Percentiles rank a stretch among this genome's conserved stretches.
Conservation (phyloP, 306 rosid species). For the Calophaca sinica region DNA sequence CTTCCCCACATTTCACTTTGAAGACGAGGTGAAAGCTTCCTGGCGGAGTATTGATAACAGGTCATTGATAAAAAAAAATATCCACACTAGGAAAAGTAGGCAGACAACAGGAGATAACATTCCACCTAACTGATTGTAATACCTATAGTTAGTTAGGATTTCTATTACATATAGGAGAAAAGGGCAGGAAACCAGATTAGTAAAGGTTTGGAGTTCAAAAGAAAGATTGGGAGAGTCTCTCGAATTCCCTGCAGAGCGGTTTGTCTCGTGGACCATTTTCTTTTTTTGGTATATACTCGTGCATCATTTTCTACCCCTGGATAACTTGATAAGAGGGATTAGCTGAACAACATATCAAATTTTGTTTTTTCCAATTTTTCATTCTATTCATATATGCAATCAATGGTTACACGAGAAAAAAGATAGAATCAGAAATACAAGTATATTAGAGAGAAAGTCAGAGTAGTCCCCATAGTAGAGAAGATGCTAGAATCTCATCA, state of each 20-base stretch:
- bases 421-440: no score
- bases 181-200: background rate
- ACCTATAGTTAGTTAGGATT: background rate
- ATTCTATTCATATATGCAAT: background rate
- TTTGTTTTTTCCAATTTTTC: background rate
- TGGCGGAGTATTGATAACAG: no score
- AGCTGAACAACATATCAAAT: conserved; percentile 11
- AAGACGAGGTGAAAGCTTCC: no score
- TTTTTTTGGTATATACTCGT: no score
- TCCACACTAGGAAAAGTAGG: background rate
- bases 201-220: background rate
- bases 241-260: background rate
- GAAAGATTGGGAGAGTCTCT: background rate
- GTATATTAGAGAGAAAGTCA: no score
- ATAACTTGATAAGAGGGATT: conserved; percentile 8
- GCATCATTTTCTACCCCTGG: background rate
- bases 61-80: background rate
- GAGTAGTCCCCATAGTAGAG: no score
- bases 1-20: background rate
- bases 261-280: background rate
- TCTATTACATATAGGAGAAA: background rate
- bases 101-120: background rate
- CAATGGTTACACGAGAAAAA: no score
- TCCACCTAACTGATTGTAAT: background rate
- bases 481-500: no score